phyloP scores from a whole-genome alignment of 2,329 filamentous ascomycete genomes.

The Penicillium sp. region DNA sequence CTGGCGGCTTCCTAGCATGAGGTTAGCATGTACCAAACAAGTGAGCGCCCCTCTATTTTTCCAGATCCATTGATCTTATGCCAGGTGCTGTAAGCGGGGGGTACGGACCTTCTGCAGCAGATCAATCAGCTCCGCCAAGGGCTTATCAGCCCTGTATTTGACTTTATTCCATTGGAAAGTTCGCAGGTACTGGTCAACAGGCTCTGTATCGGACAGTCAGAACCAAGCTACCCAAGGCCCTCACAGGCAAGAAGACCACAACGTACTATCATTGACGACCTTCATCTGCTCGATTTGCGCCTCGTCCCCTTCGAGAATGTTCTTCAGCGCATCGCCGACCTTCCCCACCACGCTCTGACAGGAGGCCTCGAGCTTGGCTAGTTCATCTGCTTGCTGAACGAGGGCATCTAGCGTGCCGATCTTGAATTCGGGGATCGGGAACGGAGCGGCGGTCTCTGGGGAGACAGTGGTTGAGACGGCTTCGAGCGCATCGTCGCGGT shows the following conservation, averaged over 20 bases:
- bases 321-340: conserved; percentile 80
- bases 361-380: conserved; percentile 78
- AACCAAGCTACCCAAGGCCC: conserved; percentile 10
- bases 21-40: not conserved
- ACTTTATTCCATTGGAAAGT: conserved; percentile 96
- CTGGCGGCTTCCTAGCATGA: conserved; percentile 73
- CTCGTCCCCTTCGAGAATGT: conserved; percentile 80
- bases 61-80: not conserved
- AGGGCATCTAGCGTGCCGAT: conserved; percentile 94
- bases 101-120: conserved; percentile 75
- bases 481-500: conserved; percentile 78
- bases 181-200: conserved; percentile 89
- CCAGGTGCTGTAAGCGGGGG: not conserved
- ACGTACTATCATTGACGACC: conserved; percentile 88
- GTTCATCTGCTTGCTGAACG: conserved; percentile 93
- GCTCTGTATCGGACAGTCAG: conserved; percentile 60
- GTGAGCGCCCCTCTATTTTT: not conserved
- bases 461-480: conserved; percentile 72
- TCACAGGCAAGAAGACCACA: not conserved
- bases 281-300: conserved; percentile 83
- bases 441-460: conserved; percentile 71
- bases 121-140: conserved; percentile 82
- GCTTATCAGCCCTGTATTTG: conserved; percentile 91
- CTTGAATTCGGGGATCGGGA: conserved; percentile 91
- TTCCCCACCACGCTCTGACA: conserved; percentile 85